These are phyloP conservation scores for Akanthomyces uredinophilus DNA, from an alignment of 2,329 filamentous ascomycete genomes.

Conservation along the genomic window DNA sequence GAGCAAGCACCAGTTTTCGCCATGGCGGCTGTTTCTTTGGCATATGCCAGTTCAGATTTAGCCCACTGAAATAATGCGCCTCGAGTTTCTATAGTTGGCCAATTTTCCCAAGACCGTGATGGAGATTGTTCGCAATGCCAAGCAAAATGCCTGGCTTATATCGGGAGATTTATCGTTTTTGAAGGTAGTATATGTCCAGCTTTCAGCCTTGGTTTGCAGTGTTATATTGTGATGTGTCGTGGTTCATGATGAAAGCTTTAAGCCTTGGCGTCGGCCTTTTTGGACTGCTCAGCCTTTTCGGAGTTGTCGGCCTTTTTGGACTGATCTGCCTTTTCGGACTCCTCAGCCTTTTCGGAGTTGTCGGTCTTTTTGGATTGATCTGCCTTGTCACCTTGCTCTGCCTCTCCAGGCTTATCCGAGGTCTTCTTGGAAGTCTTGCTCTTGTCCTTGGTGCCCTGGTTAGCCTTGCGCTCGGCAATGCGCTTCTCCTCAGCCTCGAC, in stretches of 20 bases:
- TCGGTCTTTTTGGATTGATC: neutral
- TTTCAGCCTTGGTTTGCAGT: neutral
- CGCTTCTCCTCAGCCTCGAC: conserved; percentile 71
- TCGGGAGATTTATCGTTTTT: conserved; percentile 13
- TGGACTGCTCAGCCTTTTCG: neutral
- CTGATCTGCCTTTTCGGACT: neutral
- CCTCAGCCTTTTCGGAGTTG: neutral
- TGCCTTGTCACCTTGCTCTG: neutral
- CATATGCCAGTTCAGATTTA: neutral
- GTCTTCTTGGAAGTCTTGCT: neutral
- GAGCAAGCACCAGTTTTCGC: neutral
- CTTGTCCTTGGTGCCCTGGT: neutral
- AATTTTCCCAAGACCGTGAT: neutral
- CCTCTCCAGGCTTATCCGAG: neutral
- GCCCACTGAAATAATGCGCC: neutral
- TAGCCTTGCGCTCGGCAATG: conserved; percentile 37
- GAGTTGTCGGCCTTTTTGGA: neutral
- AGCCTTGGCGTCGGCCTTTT: neutral
- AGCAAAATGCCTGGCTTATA: neutral
- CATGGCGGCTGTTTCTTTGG: neutral
- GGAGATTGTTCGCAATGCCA: neutral
- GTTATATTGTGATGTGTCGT: neutral
- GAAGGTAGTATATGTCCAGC: neutral
- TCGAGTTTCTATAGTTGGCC: neutral
- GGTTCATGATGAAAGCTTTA: neutral